phyloP scores from a whole-genome alignment of 2,329 filamentous ascomycete species.

The Neoascochyta sp. region DNA sequence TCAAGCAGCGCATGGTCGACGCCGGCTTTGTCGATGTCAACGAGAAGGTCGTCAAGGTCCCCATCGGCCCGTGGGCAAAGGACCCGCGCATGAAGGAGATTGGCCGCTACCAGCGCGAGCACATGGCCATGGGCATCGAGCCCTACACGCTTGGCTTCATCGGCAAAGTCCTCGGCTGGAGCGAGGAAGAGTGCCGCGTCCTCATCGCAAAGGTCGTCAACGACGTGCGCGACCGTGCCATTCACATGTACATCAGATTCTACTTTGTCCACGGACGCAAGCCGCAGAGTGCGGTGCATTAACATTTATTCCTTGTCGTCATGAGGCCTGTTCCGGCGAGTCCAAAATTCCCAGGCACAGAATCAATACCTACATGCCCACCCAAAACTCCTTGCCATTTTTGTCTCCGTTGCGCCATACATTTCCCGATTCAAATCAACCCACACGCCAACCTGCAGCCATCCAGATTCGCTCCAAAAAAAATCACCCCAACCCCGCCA shows the following conservation, averaged over 20 bases:
- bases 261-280: slow-evolving; percentile 35
- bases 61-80: slow-evolving; percentile 44
- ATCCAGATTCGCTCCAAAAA: too few species aligned
- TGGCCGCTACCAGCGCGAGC: slow-evolving; percentile 41
- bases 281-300: too few species aligned
- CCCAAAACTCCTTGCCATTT: too few species aligned
- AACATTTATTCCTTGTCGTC: too few species aligned
- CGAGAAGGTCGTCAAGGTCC: slow-evolving; percentile 36
- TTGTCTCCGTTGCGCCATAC: too few species aligned
- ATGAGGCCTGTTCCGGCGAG: too few species aligned
- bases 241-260: slow-evolving; percentile 35
- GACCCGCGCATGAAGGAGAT: slow-evolving; percentile 51
- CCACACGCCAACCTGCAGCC: too few species aligned
- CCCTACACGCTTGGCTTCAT: slow-evolving; percentile 37
- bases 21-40: slow-evolving; percentile 34
- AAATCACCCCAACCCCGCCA: too few species aligned
- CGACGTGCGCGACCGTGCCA: slow-evolving; percentile 26
- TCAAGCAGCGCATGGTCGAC: slow-evolving; percentile 27
- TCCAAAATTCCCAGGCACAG: too few species aligned
- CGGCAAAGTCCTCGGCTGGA: slow-evolving; percentile 36
- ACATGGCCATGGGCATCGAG: slow-evolving; percentile 35
- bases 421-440: too few species aligned
- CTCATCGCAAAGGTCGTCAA: slow-evolving; percentile 32
- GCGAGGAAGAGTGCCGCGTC: slow-evolving; percentile 32
- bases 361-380: too few species aligned